phyloP scores from a whole-genome alignment of 2,329 filamentous ascomycete species.

The Penicillium sp. region DNA sequence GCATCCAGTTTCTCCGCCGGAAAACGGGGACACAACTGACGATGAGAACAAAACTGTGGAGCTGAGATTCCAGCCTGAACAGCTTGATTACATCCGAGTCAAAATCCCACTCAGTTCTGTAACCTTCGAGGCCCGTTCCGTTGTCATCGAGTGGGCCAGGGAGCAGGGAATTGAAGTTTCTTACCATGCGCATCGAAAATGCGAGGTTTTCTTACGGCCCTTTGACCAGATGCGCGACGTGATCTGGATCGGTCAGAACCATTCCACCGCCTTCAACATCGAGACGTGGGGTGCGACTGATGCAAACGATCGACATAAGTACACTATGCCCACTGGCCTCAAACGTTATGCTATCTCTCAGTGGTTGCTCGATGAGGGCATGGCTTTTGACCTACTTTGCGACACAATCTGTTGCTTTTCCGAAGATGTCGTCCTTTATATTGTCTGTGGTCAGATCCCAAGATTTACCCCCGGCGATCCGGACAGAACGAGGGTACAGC shows the following conservation, averaged over 20 bases:
- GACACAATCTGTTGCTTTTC: background rate
- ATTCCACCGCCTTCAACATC: background rate
- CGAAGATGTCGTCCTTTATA: background rate
- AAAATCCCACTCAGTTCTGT: background rate
- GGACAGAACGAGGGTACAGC: background rate
- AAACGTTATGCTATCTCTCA: background rate
- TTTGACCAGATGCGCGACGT: background rate
- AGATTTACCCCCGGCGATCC: background rate
- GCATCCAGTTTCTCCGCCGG: background rate
- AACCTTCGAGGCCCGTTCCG: background rate
- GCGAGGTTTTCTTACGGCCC: background rate
- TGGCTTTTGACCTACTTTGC: accelerated
- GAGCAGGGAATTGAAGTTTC: background rate
- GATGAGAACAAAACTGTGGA: background rate
- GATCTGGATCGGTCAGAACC: background rate
- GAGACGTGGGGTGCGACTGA: background rate
- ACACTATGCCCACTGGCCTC: background rate
- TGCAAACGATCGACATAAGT: accelerated
- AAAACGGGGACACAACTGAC: background rate
- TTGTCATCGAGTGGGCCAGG: background rate
- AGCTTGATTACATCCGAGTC: background rate
- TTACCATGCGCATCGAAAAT: background rate
- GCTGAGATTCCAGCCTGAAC: background rate
- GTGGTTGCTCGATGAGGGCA: too few relatives aligned
- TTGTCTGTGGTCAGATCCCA: background rate